These are phyloP conservation scores for Hanseniaspora pseudoguilliermondii DNA, from an alignment of 805 yeast species.

Conservation along the genomic window DNA sequence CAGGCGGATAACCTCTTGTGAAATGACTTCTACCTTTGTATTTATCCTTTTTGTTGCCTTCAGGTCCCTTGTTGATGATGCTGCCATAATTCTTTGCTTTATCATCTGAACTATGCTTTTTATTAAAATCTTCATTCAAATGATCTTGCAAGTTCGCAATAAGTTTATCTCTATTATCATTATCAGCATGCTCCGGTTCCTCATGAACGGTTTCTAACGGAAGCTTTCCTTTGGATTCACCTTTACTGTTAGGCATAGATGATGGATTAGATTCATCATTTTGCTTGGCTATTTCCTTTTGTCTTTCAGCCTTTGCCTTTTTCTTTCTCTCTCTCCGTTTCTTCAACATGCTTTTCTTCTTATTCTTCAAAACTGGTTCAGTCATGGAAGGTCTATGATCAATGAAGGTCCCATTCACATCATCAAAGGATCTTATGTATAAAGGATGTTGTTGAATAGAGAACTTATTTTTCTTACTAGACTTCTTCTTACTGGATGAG, in stretches of 20 bases:
- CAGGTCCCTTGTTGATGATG: not conserved
- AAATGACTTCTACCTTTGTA: conserved; percentile 9
- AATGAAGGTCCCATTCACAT: conserved; percentile 13
- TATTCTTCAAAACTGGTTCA: conserved; percentile 12
- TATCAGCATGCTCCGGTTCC: not conserved
- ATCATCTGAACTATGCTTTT: not conserved
- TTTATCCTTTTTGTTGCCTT: not conserved
- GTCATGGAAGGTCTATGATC: conserved; percentile 15
- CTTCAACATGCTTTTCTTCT: conserved; percentile 12
- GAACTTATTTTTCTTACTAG: not conserved
- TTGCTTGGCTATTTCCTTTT: conserved; percentile 23
- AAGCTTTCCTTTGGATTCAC: not conserved
- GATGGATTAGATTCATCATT: not conserved
- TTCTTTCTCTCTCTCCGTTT: conserved; percentile 16
- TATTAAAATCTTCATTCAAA: not conserved
- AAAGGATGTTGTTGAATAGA: conserved; percentile 11
- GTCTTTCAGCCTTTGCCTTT: conserved; percentile 9
- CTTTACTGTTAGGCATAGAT: not conserved
- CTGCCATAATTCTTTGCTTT: not conserved
- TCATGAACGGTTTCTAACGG: conserved; percentile 11
- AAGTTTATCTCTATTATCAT: conserved; percentile 1
- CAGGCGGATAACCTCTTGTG: not conserved
- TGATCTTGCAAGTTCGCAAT: conserved; percentile 7
- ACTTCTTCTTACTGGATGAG: conserved; percentile 6
- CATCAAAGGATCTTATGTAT: conserved; percentile 13